Evolutionary conservation across 768 basidiomycete species (phyloP).

Genomic region (Auriscalpium vulgare): DNA sequence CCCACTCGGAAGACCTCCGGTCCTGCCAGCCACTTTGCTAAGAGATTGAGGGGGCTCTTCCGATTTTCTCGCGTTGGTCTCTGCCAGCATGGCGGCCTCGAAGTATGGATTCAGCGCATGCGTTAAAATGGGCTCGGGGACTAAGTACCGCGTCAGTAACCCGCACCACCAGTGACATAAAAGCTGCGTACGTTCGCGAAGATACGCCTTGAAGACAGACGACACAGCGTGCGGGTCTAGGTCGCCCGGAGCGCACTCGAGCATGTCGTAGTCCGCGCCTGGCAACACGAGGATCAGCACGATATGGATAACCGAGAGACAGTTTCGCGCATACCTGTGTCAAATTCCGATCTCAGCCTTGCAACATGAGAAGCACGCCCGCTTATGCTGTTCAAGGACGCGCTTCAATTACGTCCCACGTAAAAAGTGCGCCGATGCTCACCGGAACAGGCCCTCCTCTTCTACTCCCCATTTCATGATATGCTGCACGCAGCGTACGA

Average conservation of each 20-base stretch:
- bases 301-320: constrained; percentile 1
- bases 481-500: constrained; percentile 79
- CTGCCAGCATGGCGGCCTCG: constrained; percentile 63
- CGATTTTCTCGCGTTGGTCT: constrained; percentile 32
- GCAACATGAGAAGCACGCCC: constrained; percentile 78
- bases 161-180: neutral
- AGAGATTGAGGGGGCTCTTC: constrained; percentile 5
- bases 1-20: constrained; percentile 6
- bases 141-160: constrained; percentile 32
- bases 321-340: constrained; percentile 48
- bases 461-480: constrained; percentile 74
- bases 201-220: constrained; percentile 85
- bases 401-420: neutral
- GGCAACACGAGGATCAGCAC: neutral
- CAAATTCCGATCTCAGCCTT: constrained; percentile 73
- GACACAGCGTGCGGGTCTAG: constrained; percentile 93
- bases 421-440: constrained; percentile 18
- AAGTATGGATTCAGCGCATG: constrained; percentile 63
- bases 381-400: constrained; percentile 47
- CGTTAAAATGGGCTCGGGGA: constrained; percentile 84
- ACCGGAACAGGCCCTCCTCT: constrained; percentile 86
- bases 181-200: constrained; percentile 75
- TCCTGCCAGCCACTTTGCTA: constrained; percentile 5
- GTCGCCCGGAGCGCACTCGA: constrained; percentile 71
- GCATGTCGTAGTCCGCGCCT: constrained; percentile 86